These are phyloP conservation scores for Pulicaria dysenterica DNA, from an alignment of 129 eudicot genomes.

Conservation along the genomic window DNA sequence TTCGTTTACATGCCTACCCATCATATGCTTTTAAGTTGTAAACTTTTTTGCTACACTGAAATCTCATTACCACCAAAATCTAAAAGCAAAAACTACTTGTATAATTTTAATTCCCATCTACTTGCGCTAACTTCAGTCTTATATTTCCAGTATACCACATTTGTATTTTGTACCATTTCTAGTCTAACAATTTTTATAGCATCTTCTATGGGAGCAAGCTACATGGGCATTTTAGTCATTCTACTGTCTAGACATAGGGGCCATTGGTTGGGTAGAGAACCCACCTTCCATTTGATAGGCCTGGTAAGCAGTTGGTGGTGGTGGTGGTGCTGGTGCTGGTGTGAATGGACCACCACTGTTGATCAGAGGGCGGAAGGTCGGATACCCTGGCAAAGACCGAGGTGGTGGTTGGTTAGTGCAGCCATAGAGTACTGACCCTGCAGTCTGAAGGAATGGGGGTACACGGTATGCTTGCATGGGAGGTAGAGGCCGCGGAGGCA, in stretches of 20 bases:
- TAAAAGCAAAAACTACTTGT: not conserved
- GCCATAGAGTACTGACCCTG: slow-evolving; percentile 44
- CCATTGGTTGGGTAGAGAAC: slow-evolving; percentile 51
- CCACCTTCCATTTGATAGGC: slow-evolving; percentile 55
- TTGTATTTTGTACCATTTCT: not conserved
- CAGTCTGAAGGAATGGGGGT: slow-evolving; percentile 45
- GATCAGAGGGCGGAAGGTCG: slow-evolving; percentile 24
- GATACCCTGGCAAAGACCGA: slow-evolving; percentile 28
- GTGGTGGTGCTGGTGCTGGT: slow-evolving; percentile 36
- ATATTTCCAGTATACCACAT: not conserved
- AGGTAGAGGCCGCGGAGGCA: slow-evolving; percentile 63
- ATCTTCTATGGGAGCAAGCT: not conserved
- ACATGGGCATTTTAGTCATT: slow-evolving; percentile 11
- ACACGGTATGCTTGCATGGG: slow-evolving; percentile 64
- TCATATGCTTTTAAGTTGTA: too few species aligned
- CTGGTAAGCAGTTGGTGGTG: slow-evolving; percentile 42
- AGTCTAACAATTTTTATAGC: not conserved
- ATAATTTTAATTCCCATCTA: not conserved
- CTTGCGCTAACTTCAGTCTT: not conserved
- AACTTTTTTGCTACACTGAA: too few species aligned
- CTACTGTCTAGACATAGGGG: slow-evolving; percentile 53
- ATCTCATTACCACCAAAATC: not conserved
- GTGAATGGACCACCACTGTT: slow-evolving; percentile 40
- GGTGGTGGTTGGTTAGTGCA: slow-evolving; percentile 43
- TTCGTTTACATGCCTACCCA: too few species aligned